These are phyloP conservation scores for Aspergillus viridinutans DNA, from an alignment of 2,329 filamentous ascomycete genomes.

Conservation along the genomic window DNA sequence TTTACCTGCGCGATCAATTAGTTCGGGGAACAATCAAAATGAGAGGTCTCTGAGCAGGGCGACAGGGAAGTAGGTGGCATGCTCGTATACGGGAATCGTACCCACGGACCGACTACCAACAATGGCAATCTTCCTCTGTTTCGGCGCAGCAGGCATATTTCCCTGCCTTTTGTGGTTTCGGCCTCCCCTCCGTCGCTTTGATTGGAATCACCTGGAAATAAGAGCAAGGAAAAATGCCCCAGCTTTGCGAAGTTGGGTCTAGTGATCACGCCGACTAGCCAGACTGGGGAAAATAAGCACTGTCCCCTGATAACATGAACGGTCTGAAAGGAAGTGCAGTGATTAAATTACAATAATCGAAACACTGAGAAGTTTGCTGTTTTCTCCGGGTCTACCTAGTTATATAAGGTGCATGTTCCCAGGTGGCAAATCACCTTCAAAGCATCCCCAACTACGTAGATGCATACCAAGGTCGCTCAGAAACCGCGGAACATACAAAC, in stretches of 20 bases:
- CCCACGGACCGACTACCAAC: constrained; percentile 90
- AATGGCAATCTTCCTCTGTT: constrained; percentile 93
- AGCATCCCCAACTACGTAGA: neutral
- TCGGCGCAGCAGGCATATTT: constrained; percentile 66
- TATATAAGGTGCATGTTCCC: neutral
- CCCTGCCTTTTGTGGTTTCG: neutral
- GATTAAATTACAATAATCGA: neutral
- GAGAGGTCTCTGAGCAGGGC: neutral
- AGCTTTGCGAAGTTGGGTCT: neutral
- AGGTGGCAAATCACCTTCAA: neutral
- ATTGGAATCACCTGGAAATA: neutral
- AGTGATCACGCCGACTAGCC: neutral
- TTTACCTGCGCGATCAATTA: constrained; percentile 63
- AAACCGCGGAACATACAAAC: neutral
- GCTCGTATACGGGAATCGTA: constrained; percentile 41
- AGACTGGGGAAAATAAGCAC: neutral
- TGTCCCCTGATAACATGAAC: neutral
- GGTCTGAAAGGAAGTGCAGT: neutral
- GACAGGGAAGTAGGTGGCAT: neutral
- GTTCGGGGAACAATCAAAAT: constrained; percentile 2
- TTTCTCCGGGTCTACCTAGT: neutral
- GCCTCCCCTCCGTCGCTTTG: neutral
- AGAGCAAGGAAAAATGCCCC: neutral
- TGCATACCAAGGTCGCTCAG: neutral
- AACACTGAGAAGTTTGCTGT: neutral